Conservation (phyloP, 1,284 basidiomycete genomes). For the Sanghuangporus weigelae region DNA sequence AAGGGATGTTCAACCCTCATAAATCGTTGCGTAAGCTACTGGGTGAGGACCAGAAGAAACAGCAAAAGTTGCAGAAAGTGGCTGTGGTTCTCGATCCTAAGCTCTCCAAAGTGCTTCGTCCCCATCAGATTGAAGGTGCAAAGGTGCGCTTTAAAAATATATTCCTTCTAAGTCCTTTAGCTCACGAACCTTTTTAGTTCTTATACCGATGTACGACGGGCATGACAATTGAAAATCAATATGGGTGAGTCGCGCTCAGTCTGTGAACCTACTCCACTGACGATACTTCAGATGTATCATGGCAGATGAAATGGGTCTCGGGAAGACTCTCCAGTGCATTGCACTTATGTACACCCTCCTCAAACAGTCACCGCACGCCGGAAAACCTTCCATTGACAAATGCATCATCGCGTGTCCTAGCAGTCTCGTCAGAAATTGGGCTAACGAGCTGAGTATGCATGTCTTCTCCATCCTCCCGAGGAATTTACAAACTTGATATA, state of each 20-base stretch:
- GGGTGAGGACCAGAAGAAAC: constrained; percentile 70
- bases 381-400: constrained; percentile 91
- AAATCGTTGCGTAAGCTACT: constrained; percentile 85
- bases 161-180: constrained; percentile 7
- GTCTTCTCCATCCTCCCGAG: no score
- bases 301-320: constrained; percentile 99
- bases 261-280: neutral
- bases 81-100: constrained; percentile 95
- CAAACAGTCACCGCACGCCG: constrained; percentile 89
- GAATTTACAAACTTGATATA: no score
- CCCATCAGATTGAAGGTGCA: constrained; percentile 98
- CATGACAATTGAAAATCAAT: constrained; percentile 87
- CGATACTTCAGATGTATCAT: constrained; percentile 68
- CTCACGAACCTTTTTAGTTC: constrained; percentile 51
- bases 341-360: constrained; percentile 95
- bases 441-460: constrained; percentile 89
- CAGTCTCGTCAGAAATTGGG: constrained; percentile 97
- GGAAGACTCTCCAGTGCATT: constrained; percentile 96
- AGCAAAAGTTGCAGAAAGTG: constrained; percentile 72
- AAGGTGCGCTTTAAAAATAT: constrained; percentile 80
- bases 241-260: constrained; percentile 44
- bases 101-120: constrained; percentile 83
- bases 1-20: constrained; percentile 81
- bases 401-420: constrained; percentile 98
- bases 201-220: constrained; percentile 94